phyloP scores from a whole-genome alignment of 2,329 filamentous ascomycete species.

The Apiospora saccharicola region DNA sequence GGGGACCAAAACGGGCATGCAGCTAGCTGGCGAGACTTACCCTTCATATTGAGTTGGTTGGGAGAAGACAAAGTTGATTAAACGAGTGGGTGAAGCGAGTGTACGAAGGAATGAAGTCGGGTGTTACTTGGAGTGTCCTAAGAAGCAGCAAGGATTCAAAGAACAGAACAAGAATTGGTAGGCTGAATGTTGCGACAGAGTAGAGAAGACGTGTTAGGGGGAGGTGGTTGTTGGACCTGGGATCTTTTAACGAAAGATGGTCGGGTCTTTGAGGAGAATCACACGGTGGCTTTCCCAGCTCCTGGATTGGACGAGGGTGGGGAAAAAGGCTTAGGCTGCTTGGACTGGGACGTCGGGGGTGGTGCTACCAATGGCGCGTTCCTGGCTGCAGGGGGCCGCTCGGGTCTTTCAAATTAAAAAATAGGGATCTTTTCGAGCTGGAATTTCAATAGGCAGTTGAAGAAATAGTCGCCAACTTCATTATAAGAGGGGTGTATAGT shows the following conservation, averaged over 20 bases:
- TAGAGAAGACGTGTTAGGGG: constrained; percentile 3
- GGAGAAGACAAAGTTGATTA: constrained; percentile 17
- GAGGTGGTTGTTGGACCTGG: constrained; percentile 17
- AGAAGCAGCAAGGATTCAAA: constrained; percentile 27
- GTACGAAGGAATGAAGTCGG: constrained; percentile 22
- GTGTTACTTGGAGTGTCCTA: constrained; percentile 33
- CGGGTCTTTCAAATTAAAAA: constrained; percentile 7
- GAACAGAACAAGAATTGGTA: constrained; percentile 27
- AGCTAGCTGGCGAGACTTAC: constrained; percentile 39
- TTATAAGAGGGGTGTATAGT: no score
- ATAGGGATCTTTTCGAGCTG: neutral
- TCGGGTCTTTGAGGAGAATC: constrained; percentile 20
- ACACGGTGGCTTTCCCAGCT: constrained; percentile 24
- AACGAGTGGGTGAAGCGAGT: constrained; percentile 24
- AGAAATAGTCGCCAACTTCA: no score
- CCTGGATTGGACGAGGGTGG: constrained; percentile 15
- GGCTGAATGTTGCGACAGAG: constrained; percentile 2
- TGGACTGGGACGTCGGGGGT: neutral
- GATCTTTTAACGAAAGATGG: constrained; percentile 20
- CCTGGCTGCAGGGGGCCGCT: constrained; percentile 8
- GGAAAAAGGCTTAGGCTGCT: constrained; percentile 21
- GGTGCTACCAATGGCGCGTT: constrained; percentile 20
- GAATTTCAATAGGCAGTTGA: neutral
- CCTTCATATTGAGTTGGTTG: constrained; percentile 46
- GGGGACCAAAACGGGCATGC: neutral